phyloP scores from a whole-genome alignment of 768 basidiomycete genomes.

The Hypholoma fasciculare region DNA sequence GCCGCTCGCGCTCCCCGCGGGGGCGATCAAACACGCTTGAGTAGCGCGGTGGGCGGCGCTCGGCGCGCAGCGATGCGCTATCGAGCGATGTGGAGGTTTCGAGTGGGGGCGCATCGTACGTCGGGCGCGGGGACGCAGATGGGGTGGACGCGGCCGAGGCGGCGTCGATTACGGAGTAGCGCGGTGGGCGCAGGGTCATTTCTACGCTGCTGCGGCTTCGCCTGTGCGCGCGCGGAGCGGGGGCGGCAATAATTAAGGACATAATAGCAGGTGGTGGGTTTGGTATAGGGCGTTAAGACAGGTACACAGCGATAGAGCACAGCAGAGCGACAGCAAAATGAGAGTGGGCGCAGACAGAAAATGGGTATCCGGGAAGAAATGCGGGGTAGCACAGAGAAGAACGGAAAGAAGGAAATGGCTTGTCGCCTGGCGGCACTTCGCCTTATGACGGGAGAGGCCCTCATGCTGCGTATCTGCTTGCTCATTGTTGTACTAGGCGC shows the following conservation, averaged over 20 bases:
- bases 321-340: not conserved
- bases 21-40: slow-evolving; percentile 10
- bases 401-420: slow-evolving; percentile 6
- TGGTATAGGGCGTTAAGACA: not conserved
- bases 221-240: not conserved
- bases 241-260: not conserved
- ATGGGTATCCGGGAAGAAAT: not conserved
- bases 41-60: slow-evolving; percentile 10
- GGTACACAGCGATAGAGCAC: not conserved
- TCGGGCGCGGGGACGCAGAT: too few species aligned
- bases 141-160: slow-evolving; percentile 1
- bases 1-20: not conserved
- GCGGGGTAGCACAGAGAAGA: slow-evolving; percentile 2
- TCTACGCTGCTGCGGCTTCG: slow-evolving; percentile 5
- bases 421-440: not conserved
- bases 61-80: not conserved
- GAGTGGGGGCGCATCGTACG: not conserved
- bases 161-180: slow-evolving; percentile 13
- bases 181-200: slow-evolving; percentile 8
- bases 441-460: not conserved
- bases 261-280: not conserved
- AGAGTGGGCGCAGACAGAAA: not conserved
- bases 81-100: not conserved
- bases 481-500: not conserved
- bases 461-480: not conserved